A percentile compares a stretch with the other conserved stretches of the same genome.
phyloP scores from a whole-genome alignment of 2,329 filamentous ascomycete species.

The Scortechinia acanthostroma region DNA sequence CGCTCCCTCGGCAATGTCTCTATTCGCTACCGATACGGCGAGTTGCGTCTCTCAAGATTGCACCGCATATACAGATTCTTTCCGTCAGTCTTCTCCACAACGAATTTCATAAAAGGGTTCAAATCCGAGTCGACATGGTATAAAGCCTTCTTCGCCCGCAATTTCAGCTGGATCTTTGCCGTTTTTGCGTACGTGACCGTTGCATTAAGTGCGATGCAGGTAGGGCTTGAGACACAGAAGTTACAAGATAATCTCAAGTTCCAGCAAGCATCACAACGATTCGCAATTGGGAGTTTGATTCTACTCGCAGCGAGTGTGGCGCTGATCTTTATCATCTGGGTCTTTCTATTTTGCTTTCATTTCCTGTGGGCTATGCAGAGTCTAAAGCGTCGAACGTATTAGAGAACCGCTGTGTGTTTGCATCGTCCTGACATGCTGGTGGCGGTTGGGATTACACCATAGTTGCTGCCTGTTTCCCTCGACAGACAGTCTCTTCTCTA shows the following conservation, averaged over 20 bases:
- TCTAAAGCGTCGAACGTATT: too few relatives aligned
- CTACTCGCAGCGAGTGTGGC: not conserved
- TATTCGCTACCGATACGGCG: slow-evolving; percentile 29
- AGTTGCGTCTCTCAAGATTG: slow-evolving; percentile 30
- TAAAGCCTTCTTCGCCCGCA: slow-evolving; percentile 20
- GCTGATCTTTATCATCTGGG: not conserved
- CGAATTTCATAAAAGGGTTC: slow-evolving; percentile 15
- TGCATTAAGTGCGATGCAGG: slow-evolving; percentile 25
- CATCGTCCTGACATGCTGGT: too few relatives aligned
- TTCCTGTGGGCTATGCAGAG: not conserved
- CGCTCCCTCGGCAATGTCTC: slow-evolving; percentile 19
- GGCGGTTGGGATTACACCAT: too few relatives aligned
- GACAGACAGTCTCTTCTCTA: too few relatives aligned
- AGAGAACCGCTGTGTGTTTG: too few relatives aligned
- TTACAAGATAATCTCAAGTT: slow-evolving; percentile 8
- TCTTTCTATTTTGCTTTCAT: not conserved
- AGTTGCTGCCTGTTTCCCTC: too few relatives aligned
- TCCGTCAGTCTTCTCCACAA: slow-evolving; percentile 11
- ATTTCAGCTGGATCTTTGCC: slow-evolving; percentile 23
- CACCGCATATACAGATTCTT: slow-evolving; percentile 25
- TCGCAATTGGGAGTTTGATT: not conserved
- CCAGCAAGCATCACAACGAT: slow-evolving; percentile 5
- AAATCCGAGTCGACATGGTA: slow-evolving; percentile 20
- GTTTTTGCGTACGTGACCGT: slow-evolving; percentile 23
- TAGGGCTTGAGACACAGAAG: slow-evolving; percentile 15